Percentiles rank a stretch among this genome's conserved stretches.
Evolutionary conservation across 2,329 filamentous ascomycete species (phyloP).

Genomic region (Trichoderma sp.): DNA sequence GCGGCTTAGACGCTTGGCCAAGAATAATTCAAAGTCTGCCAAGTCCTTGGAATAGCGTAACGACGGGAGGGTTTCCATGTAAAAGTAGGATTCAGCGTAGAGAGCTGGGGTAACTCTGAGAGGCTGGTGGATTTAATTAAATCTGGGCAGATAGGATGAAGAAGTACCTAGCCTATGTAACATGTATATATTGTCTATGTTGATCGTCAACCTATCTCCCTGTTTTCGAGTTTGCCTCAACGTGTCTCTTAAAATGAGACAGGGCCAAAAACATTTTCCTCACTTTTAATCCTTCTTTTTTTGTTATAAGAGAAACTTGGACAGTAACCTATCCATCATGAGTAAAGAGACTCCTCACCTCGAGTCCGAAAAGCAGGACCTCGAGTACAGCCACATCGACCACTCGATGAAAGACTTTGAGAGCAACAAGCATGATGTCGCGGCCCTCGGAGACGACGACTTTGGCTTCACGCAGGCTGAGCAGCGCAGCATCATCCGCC

Average conservation of each 20-base stretch:
- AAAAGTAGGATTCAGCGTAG: neutral
- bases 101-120: neutral
- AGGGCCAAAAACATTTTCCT: neutral
- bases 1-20: neutral
- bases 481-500: slow-evolving; percentile 68
- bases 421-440: slow-evolving; percentile 45
- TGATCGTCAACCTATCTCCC: neutral
- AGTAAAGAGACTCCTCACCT: slow-evolving; percentile 31
- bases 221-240: neutral
- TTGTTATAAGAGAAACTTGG: neutral
- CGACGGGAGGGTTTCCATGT: neutral
- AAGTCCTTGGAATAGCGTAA: neutral
- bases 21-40: neutral
- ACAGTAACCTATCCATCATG: slow-evolving; percentile 31
- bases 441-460: slow-evolving; percentile 48
- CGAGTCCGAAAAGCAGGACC: slow-evolving; percentile 34
- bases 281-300: neutral
- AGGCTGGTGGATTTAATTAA: too few species aligned
- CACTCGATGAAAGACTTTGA: slow-evolving; percentile 34
- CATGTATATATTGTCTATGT: neutral
- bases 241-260: neutral
- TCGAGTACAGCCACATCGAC: slow-evolving; percentile 37
- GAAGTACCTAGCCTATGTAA: neutral
- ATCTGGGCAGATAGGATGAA: neutral
- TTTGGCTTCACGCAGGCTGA: slow-evolving; percentile 62